Percentiles rank a stretch among this genome's conserved stretches.
Conservation (phyloP, 495 filamentous ascomycete genomes). For the Penicillium antarcticum region DNA sequence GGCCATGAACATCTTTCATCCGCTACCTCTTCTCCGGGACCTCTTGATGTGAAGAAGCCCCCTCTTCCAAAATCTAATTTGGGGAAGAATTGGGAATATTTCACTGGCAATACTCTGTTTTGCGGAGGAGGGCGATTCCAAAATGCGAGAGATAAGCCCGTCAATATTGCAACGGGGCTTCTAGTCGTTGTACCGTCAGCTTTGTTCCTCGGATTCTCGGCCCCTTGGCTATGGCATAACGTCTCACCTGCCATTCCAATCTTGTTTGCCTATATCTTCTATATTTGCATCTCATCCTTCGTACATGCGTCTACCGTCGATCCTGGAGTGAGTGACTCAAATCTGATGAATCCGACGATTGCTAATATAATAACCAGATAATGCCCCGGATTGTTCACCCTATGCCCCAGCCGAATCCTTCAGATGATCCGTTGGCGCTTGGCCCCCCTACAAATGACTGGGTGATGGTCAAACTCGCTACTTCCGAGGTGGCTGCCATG, state of each 20-base stretch:
- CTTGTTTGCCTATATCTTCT: conserved; percentile 85
- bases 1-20: conserved; percentile 77
- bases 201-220: conserved; percentile 86
- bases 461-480: conserved; percentile 80
- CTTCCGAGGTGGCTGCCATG: conserved; percentile 74
- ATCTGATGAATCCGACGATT: conserved; percentile 11
- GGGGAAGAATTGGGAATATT: conserved; percentile 85
- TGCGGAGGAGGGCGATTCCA: conserved; percentile 80
- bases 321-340: conserved; percentile 70
- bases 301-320: conserved; percentile 87
- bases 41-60: conserved; percentile 33
- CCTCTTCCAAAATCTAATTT: conserved; percentile 35
- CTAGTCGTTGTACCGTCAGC: conserved; percentile 70
- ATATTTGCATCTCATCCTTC: conserved; percentile 88
- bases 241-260: conserved; percentile 91
- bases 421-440: conserved; percentile 73
- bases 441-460: conserved; percentile 87
- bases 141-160: conserved; percentile 83
- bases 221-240: conserved; percentile 85
- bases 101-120: conserved; percentile 87
- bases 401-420: conserved; percentile 50
- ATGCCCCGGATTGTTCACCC: conserved; percentile 80
- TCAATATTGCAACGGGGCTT: conserved; percentile 84
- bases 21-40: conserved; percentile 64
- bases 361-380: conserved; percentile 50